Base-by-base conservation (phyloP, 768 basidiomycete genomes). In the Boletus coccyginus region DNA sequence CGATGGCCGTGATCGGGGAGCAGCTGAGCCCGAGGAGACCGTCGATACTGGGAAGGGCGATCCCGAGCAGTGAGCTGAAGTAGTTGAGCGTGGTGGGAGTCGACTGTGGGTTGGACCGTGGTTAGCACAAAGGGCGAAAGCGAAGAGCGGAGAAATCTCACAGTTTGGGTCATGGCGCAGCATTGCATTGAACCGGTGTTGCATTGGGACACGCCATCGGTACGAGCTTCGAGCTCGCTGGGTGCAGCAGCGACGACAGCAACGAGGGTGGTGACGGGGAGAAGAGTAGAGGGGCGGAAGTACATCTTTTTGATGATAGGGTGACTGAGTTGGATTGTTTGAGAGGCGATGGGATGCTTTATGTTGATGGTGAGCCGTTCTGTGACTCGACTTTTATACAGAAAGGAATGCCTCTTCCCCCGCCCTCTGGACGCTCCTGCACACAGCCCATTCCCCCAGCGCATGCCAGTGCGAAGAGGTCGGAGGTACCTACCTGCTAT, bases 241-340 rank as follows among this genome's bases (percentile, higher is more conserved):
- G 27, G 27, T 27, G 27, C 64, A 0, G 48, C 27, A 7, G 27
- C 64, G 7, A 42, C 32, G 14, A 27, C 27, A 27, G 48, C 55
- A 16, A 11, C 55, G 24, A 65, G 52, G 29, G 60, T 57, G 44
- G 42, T 48, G 43, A 65, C 21, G 16, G 57, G 43, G 43, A 63
- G n/a, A 5, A 66, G 24, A 19, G 36, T 8, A 46, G 58, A 33
- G 19, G 53, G 40, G 43, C 47, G 53, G 19, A 39, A 19, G 33
- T 16, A 50, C 63, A 65, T 66, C 4, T 45, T 43, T 46, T 5
- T 38, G 36, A 27, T 8, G 7, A 14, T 29, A 19, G 31, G 36
- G 19, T 4, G 7, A 39, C 21, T 50, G 38, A 7, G 19, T 32
- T 36, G 16, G 16, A 7, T 21, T 42, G 41, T 40, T 52, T 14